Base-by-base conservation (phyloP, 352 stramenopile genomes). In the Elongisporangium prolatum region DNA sequence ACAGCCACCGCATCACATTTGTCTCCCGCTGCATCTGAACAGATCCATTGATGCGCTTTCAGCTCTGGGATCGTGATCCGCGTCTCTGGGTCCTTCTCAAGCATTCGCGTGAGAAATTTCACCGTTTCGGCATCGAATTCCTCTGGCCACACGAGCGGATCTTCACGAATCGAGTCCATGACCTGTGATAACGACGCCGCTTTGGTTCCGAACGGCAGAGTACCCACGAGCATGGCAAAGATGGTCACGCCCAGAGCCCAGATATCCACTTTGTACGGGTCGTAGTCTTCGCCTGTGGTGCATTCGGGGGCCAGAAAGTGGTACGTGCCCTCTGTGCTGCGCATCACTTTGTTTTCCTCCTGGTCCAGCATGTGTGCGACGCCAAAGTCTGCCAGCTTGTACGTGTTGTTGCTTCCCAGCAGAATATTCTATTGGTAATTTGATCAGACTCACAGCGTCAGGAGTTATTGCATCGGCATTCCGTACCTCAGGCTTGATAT, bases 301-400 rank as follows among this genome's bases (percentile, higher is more conserved):
- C 80, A 92, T 63, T 96, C 87, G 0, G 87, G 87, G 0, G 79
- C 86, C 7, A 95, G 71, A 47, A 94, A 96, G 59, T 91, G 80
- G 56, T 95, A 94, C n/a, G 87, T 95, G 48, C 87, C 87, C 62
- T 91, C 85, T 0, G 87, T 95, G 63, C 85, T 88, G 3, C 81
- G 84, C 22, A 95, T 69, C 37, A 60, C 55, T 22, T 68, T 63
- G 38, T 69, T 74, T 21, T 77, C 66, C 14, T 67, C 69, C 3
- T 69, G 63, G 34, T 77, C 68, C 7, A 78, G 71, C 65, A 88
- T 86, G 54, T 86, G 59, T n/a, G 84, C 82, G 24, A 89, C 85
- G 18, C 84, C 84, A 63, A 92, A 91, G 64, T 96, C 86, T 38
- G 83, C 85, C 17, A 94, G 64, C 49, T 91, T 95, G 64, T 88